Conservation (phyloP, 2,329 filamentous ascomycete genomes). For the Pseudogymnoascus sp. region DNA sequence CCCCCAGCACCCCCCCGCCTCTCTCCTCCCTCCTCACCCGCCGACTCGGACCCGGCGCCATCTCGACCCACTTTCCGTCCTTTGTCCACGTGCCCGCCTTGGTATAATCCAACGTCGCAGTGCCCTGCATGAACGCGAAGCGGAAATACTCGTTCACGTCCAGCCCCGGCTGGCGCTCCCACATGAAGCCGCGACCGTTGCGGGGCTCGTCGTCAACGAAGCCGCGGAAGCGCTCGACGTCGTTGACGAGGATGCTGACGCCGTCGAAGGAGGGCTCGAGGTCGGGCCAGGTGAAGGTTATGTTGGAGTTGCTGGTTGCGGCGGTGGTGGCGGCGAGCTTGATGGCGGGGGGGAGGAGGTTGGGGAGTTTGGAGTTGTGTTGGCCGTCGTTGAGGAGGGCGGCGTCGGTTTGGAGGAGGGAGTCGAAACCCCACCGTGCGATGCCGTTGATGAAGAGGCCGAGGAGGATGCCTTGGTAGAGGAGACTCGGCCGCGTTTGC, state of each 20-base stretch:
- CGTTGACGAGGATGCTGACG: conserved; percentile 73
- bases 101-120: conserved; percentile 59
- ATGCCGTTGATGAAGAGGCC: conserved; percentile 92
- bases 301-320: conserved; percentile 46
- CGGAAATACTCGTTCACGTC: conserved; percentile 62
- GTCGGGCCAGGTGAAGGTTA: conserved; percentile 49
- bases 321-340: conserved; percentile 30
- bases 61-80: conserved; percentile 56
- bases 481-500: conserved; percentile 72
- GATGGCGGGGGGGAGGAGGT: conserved; percentile 39
- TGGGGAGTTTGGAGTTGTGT: conserved; percentile 52
- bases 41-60: conserved; percentile 31
- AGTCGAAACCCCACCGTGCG: conserved; percentile 87
- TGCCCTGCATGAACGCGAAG: conserved; percentile 65
- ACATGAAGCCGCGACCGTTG: conserved; percentile 39
- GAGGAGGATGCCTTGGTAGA: conserved; percentile 84
- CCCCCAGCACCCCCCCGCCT: not conserved
- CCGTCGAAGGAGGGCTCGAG: conserved; percentile 51
- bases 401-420: conserved; percentile 72
- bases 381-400: conserved; percentile 63
- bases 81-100: conserved; percentile 62
- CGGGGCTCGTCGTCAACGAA: conserved; percentile 48
- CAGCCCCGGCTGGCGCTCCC: conserved; percentile 41
- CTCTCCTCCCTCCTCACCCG: not conserved
- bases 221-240: conserved; percentile 70